Evolutionary conservation across 2,329 filamentous ascomycete species (phyloP).

Genomic region (Fusarium anthophilum): DNA sequence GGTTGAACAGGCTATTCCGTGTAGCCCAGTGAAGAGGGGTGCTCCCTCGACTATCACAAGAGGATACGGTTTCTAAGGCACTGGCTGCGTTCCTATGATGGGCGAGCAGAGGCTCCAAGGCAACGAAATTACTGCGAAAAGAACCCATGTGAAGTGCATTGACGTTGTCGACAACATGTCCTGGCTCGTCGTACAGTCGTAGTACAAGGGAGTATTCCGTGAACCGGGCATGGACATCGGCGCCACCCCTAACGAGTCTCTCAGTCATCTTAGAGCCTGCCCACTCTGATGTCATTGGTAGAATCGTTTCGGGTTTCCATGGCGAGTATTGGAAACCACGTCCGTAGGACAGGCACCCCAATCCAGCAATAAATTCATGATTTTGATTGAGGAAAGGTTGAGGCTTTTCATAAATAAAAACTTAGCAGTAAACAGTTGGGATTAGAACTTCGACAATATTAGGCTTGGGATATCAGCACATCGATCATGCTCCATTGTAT

Average conservation of each 20-base stretch:
- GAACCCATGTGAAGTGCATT: neutral
- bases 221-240: neutral
- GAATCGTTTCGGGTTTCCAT: neutral
- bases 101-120: neutral
- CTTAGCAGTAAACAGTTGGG: no score
- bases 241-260: accelerated
- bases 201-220: neutral
- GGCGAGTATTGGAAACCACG: neutral
- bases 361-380: neutral
- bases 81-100: no score
- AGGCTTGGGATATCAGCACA: no score
- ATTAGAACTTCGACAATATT: no score
- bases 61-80: neutral
- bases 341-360: neutral
- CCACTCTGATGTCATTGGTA: neutral
- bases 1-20: neutral
- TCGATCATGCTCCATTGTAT: no score
- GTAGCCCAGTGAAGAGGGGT: neutral
- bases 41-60: neutral
- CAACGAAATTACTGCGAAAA: accelerated
- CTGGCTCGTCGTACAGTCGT: neutral
- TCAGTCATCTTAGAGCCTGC: neutral
- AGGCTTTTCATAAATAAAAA: no score
- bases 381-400: no score
- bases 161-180: neutral